A percentile compares a stretch with the other conserved stretches of the same genome.
These are phyloP conservation scores for Schizothecium vesticola DNA, from an alignment of 495 filamentous ascomycete genomes.

Conservation along the genomic window DNA sequence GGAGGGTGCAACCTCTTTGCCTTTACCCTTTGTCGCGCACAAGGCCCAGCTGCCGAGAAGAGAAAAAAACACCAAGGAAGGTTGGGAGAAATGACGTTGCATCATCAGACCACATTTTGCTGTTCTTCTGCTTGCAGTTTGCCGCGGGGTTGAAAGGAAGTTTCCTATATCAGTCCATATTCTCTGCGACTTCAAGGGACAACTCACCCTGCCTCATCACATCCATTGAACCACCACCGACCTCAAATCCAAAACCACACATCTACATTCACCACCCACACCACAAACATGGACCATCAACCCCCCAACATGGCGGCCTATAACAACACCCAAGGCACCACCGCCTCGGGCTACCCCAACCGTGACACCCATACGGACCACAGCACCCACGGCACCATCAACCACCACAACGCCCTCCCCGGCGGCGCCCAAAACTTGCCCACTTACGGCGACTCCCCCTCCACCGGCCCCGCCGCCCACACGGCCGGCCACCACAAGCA, in stretches of 20 bases:
- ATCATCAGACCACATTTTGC: not conserved
- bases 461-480: conserved; percentile 28
- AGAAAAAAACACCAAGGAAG: not conserved
- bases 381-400: too few species aligned
- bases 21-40: not conserved
- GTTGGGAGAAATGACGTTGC: not conserved
- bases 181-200: not conserved
- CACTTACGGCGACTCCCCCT: conserved; percentile 21
- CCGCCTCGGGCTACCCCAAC: not conserved
- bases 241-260: not conserved
- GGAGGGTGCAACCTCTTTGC: not conserved
- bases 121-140: not conserved
- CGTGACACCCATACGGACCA: not conserved
- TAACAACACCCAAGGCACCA: not conserved
- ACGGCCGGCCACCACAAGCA: conserved; percentile 51
- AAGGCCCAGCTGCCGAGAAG: not conserved
- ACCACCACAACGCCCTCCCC: conserved; percentile 9
- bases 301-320: not conserved
- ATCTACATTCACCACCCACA: not conserved
- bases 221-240: not conserved
- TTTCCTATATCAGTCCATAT: not conserved
- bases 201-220: not conserved
- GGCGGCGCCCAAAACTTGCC: not conserved
- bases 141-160: not conserved
- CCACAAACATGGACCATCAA: not conserved